Evolutionary conservation across 2,329 filamentous ascomycete genomes (phyloP), one percentile per base, ranked within the genome.

Genomic region (Cytospora leucostoma): DNA sequence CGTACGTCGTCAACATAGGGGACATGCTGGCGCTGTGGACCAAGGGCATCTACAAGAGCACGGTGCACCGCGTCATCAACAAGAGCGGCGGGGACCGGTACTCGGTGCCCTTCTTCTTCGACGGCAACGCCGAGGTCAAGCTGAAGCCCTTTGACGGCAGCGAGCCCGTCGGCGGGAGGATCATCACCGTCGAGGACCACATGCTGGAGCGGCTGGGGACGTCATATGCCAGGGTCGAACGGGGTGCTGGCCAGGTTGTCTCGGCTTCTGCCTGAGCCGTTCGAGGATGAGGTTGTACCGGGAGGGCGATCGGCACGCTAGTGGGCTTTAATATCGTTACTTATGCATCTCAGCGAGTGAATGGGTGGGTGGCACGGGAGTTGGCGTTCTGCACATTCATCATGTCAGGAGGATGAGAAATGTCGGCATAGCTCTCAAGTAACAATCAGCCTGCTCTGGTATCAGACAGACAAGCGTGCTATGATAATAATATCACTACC

Each of bases 71-170:
- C 8, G 84, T 86, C 33, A 79, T 86, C 66, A 85, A 85, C 73
- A 75, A 76, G 51, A 79, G 77, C 3, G 75, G 74, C 1, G 74
- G 72, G 11, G 80, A 84, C 68, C 76, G 84, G 44, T 86, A 84
- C 69, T 83, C 80, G 7, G 75, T 86, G n/a, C 82, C 83, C 0
- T 80, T 85, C 58, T 86, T 85, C 71, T 80, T 84, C 61, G 80
- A 81, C 61, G 82, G 82, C 5, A 83, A 84, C 71, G 73, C 81
- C 7, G 80, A 83, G 57, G 69, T 71, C 12, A 67, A 69, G 65
- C 68, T 76, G 47, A 55, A 65, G 3, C 74, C 74, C 1, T 67
- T 75, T 17, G 74, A 75, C 13, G 72, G 71, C 15, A 72, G 71
- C 56, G 65, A 64, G 59, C 70, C 69, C 7, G 56, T 63, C 15